Evolutionary conservation across 2,329 filamentous ascomycete species (phyloP), one percentile per base, ranked within the genome.

Genomic region (Xylaria sp.): DNA sequence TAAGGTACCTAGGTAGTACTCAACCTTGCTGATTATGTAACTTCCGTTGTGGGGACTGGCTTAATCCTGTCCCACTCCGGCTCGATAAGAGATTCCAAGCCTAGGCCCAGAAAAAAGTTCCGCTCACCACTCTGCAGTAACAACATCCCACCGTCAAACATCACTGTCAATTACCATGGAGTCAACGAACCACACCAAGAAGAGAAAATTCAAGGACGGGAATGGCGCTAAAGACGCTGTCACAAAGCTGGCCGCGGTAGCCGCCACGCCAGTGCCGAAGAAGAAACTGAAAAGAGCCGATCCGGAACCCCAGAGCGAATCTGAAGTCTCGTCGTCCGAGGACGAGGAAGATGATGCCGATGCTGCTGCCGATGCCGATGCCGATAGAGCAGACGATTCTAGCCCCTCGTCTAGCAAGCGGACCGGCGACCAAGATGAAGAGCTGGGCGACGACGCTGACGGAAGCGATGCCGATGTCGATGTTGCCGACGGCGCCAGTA

Each of bases 251-350:
- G 72, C 73, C 39, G 66, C 72, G 50, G 72, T 73, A 17, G 63
- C 76, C 49, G 63, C 73, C 31, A 63, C 76, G 27, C 78, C 80
- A 45, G 82, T 81, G 31, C 70, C 73, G 65, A 84, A 83, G 76
- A 84, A 84, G 77, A 84, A 83, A 75, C 45, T 75, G 70, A 82
- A 81, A 79, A 73, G 76, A 72, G 68, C 73, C 22, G 72, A 75
- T 50, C 71, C 77, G 44, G 74, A 71, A n/a, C 47, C 70, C 55
- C 50, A 68, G 33, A 61, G 42, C 47, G 58, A 66, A 62, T 54
- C 62, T 27, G 53, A 61, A 51, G 53, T 50, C 31, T 22, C 45
- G 15, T 44, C 61, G 63, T 39, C 70, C 68, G 7, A 51, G 1
- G 68, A 74, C 20, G 72, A 72, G 9, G 67, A 71, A 5, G 71